Base-by-base conservation (phyloP, 306 rosid species). In the Mucuna pruriens region DNA sequence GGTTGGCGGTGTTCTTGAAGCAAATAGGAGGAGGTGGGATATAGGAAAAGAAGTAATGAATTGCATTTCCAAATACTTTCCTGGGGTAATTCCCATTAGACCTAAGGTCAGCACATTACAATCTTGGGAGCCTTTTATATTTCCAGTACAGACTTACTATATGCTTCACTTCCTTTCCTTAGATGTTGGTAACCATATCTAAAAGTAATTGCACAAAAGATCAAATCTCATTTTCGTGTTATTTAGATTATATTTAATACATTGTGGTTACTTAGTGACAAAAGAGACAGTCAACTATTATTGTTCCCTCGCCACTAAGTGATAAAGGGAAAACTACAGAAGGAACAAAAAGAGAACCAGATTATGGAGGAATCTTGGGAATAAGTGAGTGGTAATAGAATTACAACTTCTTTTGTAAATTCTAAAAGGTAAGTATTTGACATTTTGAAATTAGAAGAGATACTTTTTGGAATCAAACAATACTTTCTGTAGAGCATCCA, bases 1-100 rank as follows among this genome's bases (percentile, higher is more conserved):
- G 98, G 98, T 95, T 86, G 98, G 98, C 22, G 98, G 98, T 51
- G 98, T 95, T 76, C 97, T 95, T n/a, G 97, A 91, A 86, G 98
- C 95, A 75, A 88, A 92, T 54, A 92, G 81, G 87, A 80, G 81
- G 86, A 83, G 87, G 40, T 94, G 98, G 98, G 97, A 94, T 86
- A 90, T 95, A 34, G 97, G 97, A 71, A 88, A 88, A 79, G 94
- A 95, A 86, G 98, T 95, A 64, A 71, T 86, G 20, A 89, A 85
- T 58, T 88, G 84, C 82, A 80, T 91, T 74, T 87, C 93, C 69
- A 89, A 89, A 71, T 67, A 83, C 61, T 91, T 90, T 65, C 91
- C 98, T 0, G 88, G 94, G 45, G 89, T 85, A 51, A 72, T 84
- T 79, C 86, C 97, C 2, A 85, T 95, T 82, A 87, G 94, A 86